Conservation (phyloP, 2,329 filamentous ascomycete genomes). For the Orbilia brochopaga region DNA sequence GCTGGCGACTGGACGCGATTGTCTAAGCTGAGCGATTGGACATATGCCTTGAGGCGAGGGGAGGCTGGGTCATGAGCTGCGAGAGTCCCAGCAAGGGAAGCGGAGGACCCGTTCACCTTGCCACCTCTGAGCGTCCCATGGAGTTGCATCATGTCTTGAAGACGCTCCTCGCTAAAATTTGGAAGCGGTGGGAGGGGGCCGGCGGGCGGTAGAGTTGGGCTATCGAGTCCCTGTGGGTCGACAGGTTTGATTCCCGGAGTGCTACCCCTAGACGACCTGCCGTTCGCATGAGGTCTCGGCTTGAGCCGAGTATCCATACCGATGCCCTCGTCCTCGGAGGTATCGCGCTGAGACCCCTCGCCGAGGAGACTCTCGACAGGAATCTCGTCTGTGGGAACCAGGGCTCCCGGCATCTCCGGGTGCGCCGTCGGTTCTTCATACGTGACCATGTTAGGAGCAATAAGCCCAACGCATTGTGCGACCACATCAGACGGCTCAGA, state of each 20-base stretch:
- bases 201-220: slow-evolving; percentile 68
- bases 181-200: slow-evolving; percentile 60
- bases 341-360: slow-evolving; percentile 48
- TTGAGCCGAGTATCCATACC: slow-evolving; percentile 47
- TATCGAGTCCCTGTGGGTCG: slow-evolving; percentile 60
- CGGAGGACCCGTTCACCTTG: slow-evolving; percentile 38
- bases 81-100: slow-evolving; percentile 36
- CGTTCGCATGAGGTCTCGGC: slow-evolving; percentile 13
- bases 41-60: slow-evolving; percentile 55
- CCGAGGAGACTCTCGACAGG: slow-evolving; percentile 56
- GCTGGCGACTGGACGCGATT: slow-evolving; percentile 54
- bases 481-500: slow-evolving; percentile 80
- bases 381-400: slow-evolving; percentile 57
- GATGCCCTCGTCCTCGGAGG: slow-evolving; percentile 50
- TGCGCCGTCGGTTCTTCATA: slow-evolving; percentile 33
- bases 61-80: slow-evolving; percentile 53
- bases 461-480: slow-evolving; percentile 74
- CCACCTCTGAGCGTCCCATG: slow-evolving; percentile 65
- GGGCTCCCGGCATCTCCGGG: slow-evolving; percentile 59
- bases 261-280: slow-evolving; percentile 32
- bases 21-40: slow-evolving; percentile 55
- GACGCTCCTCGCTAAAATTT: slow-evolving; percentile 61
- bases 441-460: slow-evolving; percentile 57
- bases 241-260: slow-evolving; percentile 40
- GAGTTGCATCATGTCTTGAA: slow-evolving; percentile 68